phyloP scores from a whole-genome alignment of 2,329 filamentous ascomycete genomes.

The Monosporascus ibericus region DNA sequence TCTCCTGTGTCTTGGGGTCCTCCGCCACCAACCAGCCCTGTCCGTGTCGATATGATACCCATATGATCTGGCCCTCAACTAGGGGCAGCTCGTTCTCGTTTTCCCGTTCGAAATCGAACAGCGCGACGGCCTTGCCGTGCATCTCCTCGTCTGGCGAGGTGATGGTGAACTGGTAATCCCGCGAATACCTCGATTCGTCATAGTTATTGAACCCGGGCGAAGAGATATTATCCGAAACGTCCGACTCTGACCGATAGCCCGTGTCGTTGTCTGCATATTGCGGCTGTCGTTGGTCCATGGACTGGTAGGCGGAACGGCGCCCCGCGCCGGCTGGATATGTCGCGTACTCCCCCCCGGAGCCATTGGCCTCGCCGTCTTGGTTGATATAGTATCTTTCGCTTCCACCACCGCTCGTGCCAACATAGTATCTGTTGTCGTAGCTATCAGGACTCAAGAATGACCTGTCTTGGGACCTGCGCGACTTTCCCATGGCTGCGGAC shows the following conservation, averaged over 20 bases:
- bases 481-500: conserved; percentile 40
- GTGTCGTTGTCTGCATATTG: conserved; percentile 41
- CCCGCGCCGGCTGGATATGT: conserved; percentile 66
- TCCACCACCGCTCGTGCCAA: conserved; percentile 62
- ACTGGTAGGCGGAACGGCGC: conserved; percentile 47
- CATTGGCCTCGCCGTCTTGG: conserved; percentile 63
- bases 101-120: conserved; percentile 92
- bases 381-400: conserved; percentile 70
- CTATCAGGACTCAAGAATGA: conserved; percentile 43
- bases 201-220: conserved; percentile 53
- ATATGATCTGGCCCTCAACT: conserved; percentile 90
- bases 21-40: conserved; percentile 97
- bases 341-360: conserved; percentile 72
- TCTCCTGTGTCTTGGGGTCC: conserved; percentile 90
- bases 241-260: conserved; percentile 49
- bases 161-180: conserved; percentile 92
- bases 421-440: conserved; percentile 59
- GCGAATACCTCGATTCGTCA: conserved; percentile 76
- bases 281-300: conserved; percentile 38
- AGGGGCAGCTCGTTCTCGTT: conserved; percentile 95
- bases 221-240: conserved; percentile 51
- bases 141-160: conserved; percentile 95
- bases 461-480: conserved; percentile 23
- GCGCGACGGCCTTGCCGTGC: conserved; percentile 89
- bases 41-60: conserved; percentile 91